Base-by-base conservation (phyloP, 331 rosid species). In the Prunus yedoensis region DNA sequence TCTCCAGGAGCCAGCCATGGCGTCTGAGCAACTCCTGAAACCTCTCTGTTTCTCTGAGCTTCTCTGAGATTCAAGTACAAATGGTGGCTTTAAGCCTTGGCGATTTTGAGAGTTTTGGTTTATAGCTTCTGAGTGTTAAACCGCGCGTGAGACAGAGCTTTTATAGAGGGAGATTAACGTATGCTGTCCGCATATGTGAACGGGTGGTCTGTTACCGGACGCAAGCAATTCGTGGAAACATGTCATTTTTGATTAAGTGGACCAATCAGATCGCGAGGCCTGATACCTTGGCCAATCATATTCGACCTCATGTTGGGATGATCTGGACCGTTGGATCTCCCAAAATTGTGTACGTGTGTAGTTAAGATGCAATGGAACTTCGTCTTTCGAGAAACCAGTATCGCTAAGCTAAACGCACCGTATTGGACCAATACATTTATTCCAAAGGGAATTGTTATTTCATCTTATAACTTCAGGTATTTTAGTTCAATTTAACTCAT, bases 1-100 rank as follows among this genome's bases (percentile, higher is more conserved):
- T 81, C 87, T 74, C 83, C 83, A 76, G 63, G 93, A 93, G 90
- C 88, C 84, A 85, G 89, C 84, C 98, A 93, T 93, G 58, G 81
- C 74, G 74, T 51, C 67, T 51, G 28, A 1, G n/a, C 11, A 25
- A 50, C 46, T 43, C 53, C 15, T 38, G 45, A 56, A 57, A 41
- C n/a, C 70, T 43, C 56, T 50, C 50, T 18, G 51, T 32, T 23
- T 3, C 46, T 43, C 56, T 57, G 45, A 1, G 67, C 25, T 23
- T 3, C 46, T 43, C 56, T 57, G 45, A 1, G 67, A 62, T 79
- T 72, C 73, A 49, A 77, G 64, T 77, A 14, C 21, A 8, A 47
- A 4, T 6, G 32, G 3, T 51, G 74, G 61, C 25, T 27, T 47
- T 27, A 52, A 45, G 74, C 70, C 61, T 56, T 32, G 74, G 15